Evolutionary conservation across 2,329 filamentous ascomycete genomes (phyloP), one percentile per base, ranked within the genome.

Genomic region (Xylaria sp.): DNA sequence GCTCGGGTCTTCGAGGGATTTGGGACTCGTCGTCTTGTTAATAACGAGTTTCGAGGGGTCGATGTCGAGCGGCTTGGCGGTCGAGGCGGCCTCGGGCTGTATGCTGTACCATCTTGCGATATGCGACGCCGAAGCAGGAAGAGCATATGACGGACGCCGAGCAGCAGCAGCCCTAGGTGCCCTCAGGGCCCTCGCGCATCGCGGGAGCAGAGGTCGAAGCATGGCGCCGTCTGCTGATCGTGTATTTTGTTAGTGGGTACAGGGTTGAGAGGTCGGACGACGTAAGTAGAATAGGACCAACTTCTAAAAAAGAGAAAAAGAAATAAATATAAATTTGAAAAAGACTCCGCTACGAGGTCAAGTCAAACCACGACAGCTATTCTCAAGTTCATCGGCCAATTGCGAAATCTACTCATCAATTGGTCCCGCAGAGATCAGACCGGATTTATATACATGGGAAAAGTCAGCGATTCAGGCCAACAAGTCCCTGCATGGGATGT

Each of bases 41-140:
- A 98, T 86, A 58, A 86, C 84, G 69, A 98, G 88, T 81, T 91
- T 91, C 48, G 89, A 87, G n/a, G 91, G 83, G 80, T 98, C 93
- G 73, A 98, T 88, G 65, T 88, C 89, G 64, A 88, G 86, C 39
- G 90, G 87, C 79, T 88, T 86, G 12, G 85, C 75, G 20, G 80
- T 74, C 0, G 86, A 85, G 2, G 85, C 84, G 8, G 83, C 82
- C 68, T 82, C 80, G 69, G 85, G 84, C 77, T 84, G 81, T 78
- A 86, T 83, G 81, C 87, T 90, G 78, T 86, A 89, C 75, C 74
- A 74, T 74, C 85, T 82, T 48, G 79, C 77, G 25, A 78, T 72
- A 46, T 78, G 79, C 77, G 77, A 66, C 6, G 39, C 2, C 1
- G 31, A 46, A 7, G 79, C 73, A 43, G 78, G 74, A 28, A 79